phyloP scores from a whole-genome alignment of 495 filamentous ascomycete species.

The Neurospora cerealis region DNA sequence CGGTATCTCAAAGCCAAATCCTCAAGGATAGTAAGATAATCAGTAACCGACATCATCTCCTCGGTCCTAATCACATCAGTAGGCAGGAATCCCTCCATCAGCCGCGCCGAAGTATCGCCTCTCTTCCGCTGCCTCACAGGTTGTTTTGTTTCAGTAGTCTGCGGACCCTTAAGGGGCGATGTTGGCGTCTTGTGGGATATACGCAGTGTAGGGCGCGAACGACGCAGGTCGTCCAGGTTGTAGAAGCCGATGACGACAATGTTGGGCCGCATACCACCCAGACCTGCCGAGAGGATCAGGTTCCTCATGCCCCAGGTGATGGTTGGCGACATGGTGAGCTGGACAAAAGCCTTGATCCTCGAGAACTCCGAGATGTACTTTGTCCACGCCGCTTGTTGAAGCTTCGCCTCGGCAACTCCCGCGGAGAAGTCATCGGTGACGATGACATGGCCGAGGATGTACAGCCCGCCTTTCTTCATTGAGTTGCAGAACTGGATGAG shows the following conservation, averaged over 20 bases:
- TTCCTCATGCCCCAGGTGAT: conserved; percentile 84
- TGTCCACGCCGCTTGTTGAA: conserved; percentile 73
- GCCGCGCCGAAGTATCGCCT: conserved; percentile 34
- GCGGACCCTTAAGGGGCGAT: conserved; percentile 21
- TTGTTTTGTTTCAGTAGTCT: conserved; percentile 7
- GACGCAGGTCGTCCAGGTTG: conserved; percentile 62
- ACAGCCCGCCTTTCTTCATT: conserved; percentile 77
- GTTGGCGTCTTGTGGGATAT: background rate
- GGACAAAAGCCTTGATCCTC: conserved; percentile 84
- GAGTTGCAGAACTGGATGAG: conserved; percentile 89
- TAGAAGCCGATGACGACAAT: conserved; percentile 70
- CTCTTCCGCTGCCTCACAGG: conserved; percentile 18
- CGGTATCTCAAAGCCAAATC: conserved; percentile 69
- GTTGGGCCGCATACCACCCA: conserved; percentile 88
- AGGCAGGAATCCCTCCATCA: conserved; percentile 44
- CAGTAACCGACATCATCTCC: conserved; percentile 51
- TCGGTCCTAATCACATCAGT: conserved; percentile 51
- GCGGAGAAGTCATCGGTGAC: conserved; percentile 72
- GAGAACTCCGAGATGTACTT: conserved; percentile 73
- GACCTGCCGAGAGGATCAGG: conserved; percentile 66
- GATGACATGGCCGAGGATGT: conserved; percentile 80
- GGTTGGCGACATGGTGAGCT: conserved; percentile 69
- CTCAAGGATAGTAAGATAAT: conserved; percentile 76
- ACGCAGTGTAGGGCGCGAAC: conserved; percentile 26
- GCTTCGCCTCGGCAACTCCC: conserved; percentile 69